Percentiles rank a stretch among this genome's conserved stretches.
Evolutionary conservation across 2,329 filamentous ascomycete genomes (phyloP).

Genomic region (Hypoxylon sp.): DNA sequence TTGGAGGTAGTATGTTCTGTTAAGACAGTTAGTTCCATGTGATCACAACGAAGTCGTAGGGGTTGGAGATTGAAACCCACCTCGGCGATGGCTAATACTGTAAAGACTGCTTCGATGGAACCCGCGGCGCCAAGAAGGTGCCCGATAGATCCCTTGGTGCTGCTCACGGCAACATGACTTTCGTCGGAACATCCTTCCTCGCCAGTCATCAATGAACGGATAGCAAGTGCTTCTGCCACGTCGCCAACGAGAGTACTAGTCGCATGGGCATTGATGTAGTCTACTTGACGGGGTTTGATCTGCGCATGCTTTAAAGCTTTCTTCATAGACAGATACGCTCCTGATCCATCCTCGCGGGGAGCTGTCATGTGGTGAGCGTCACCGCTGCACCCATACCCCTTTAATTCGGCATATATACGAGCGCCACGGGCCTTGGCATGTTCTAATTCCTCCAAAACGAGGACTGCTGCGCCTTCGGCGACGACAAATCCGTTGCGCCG

Average conservation of each 20-base stretch:
- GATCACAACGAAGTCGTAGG: constrained; percentile 4
- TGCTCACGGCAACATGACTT: constrained; percentile 82
- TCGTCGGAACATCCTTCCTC: constrained; percentile 74
- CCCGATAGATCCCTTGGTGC: constrained; percentile 93
- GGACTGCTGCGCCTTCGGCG: constrained; percentile 88
- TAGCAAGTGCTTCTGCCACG: constrained; percentile 86
- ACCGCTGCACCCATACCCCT: constrained; percentile 89
- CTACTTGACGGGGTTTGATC: constrained; percentile 77
- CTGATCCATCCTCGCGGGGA: constrained; percentile 83
- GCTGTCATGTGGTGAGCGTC: constrained; percentile 96
- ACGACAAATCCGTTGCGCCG: constrained; percentile 89
- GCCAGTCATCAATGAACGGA: constrained; percentile 81
- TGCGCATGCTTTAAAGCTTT: constrained; percentile 80
- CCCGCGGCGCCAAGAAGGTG: constrained; percentile 93
- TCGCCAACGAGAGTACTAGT: constrained; percentile 91
- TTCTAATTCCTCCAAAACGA: constrained; percentile 89
- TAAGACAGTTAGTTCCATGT: constrained; percentile 26
- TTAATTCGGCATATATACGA: constrained; percentile 87
- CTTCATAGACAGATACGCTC: constrained; percentile 87
- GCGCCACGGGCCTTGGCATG: constrained; percentile 86
- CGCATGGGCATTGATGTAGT: constrained; percentile 96
- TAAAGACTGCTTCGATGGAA: constrained; percentile 89
- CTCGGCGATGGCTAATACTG: constrained; percentile 81
- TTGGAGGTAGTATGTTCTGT: constrained; percentile 85
- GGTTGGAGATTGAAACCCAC: constrained; percentile 63